Evolutionary conservation across 805 yeast species (phyloP).

Genomic region (Cephaloascus fragrans): DNA sequence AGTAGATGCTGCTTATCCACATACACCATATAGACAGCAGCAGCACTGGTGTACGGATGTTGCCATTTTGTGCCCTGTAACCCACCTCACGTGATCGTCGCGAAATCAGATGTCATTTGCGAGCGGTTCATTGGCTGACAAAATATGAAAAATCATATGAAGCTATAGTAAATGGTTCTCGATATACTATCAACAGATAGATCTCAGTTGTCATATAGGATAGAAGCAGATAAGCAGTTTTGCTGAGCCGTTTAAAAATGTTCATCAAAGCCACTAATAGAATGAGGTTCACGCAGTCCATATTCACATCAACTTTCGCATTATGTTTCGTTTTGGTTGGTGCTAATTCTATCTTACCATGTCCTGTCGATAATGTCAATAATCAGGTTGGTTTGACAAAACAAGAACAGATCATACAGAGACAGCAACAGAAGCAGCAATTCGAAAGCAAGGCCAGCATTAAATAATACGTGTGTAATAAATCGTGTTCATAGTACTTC

Average conservation of each 20-base stretch:
- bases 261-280: conserved; percentile 49
- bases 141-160: neutral
- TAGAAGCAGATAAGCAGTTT: neutral
- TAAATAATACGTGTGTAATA: too few relatives aligned
- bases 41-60: too few relatives aligned
- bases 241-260: conserved; percentile 18
- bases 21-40: too few relatives aligned
- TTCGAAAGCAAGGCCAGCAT: too few relatives aligned
- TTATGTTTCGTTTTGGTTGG: conserved; percentile 50
- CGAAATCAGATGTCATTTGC: neutral
- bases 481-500: too few relatives aligned
- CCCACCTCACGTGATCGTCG: neutral
- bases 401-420: neutral
- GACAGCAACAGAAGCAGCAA: too few relatives aligned
- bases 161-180: too few relatives aligned
- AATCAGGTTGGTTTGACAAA: neutral
- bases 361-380: neutral
- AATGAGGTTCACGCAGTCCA: conserved; percentile 47
- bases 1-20: too few relatives aligned
- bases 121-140: neutral
- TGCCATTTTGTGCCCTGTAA: neutral
- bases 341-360: conserved; percentile 34
- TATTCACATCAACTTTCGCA: conserved; percentile 67
- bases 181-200: too few relatives aligned
- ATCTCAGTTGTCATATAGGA: neutral